A percentile compares a stretch with the other conserved stretches of the same genome.
These are phyloP conservation scores for Amanita rubescens DNA, from an alignment of 768 basidiomycete species.

Conservation along the genomic window DNA sequence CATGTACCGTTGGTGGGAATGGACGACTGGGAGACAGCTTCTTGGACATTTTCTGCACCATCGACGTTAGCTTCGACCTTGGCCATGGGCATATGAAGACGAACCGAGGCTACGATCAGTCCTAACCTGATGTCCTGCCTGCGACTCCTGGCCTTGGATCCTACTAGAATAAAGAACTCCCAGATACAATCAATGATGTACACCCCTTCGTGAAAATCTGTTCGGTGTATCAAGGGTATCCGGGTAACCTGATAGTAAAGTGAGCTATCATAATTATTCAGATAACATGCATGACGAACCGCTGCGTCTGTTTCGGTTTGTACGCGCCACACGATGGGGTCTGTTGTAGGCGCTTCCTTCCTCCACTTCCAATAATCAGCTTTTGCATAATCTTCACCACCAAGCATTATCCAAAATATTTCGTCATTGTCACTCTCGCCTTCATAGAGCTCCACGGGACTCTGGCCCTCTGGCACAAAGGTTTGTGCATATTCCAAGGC, in stretches of 20 bases:
- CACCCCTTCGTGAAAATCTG: slow-evolving; percentile 36
- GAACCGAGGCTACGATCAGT: slow-evolving; percentile 48
- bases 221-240: slow-evolving; percentile 36
- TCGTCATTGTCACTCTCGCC: slow-evolving; percentile 62
- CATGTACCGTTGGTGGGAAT: slow-evolving; percentile 68
- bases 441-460: slow-evolving; percentile 52
- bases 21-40: slow-evolving; percentile 49
- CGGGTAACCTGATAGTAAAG: slow-evolving; percentile 35
- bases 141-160: slow-evolving; percentile 52
- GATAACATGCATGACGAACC: slow-evolving; percentile 28
- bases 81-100: slow-evolving; percentile 7
- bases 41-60: slow-evolving; percentile 43
- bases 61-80: not conserved
- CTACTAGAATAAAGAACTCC: slow-evolving; percentile 75
- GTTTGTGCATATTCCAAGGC: slow-evolving; percentile 53
- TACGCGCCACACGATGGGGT: slow-evolving; percentile 58
- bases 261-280: not conserved
- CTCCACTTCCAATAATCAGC: slow-evolving; percentile 85
- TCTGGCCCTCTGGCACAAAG: slow-evolving; percentile 30
- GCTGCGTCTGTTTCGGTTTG: slow-evolving; percentile 26
- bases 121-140: slow-evolving; percentile 57
- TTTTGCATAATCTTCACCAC: slow-evolving; percentile 66
- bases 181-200: slow-evolving; percentile 70
- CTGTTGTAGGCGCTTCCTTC: slow-evolving; percentile 24
- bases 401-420: slow-evolving; percentile 84